These are phyloP conservation scores for Globisporangium takayamanum DNA, from an alignment of 352 stramenopile genomes.

Conservation along the genomic window DNA sequence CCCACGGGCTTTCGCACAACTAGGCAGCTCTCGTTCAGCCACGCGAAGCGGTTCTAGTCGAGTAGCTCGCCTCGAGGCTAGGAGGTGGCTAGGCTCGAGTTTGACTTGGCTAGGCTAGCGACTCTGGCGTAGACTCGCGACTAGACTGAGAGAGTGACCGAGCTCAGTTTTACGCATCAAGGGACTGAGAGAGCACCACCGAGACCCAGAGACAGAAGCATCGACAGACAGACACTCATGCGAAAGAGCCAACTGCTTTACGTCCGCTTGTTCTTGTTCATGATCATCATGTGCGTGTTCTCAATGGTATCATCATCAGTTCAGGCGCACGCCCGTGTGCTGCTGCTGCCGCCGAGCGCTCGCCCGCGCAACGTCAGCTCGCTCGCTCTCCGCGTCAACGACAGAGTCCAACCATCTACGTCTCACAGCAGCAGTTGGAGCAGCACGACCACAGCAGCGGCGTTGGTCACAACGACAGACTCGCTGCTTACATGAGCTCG, in stretches of 20 bases:
- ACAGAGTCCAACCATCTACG: neutral
- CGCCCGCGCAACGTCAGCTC: too few species aligned
- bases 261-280: neutral
- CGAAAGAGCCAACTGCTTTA: neutral
- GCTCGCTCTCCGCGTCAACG: too few species aligned
- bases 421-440: too few species aligned
- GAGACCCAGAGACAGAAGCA: neutral
- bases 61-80: neutral
- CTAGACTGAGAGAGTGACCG: too few species aligned
- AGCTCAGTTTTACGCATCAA: too few species aligned
- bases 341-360: too few species aligned
- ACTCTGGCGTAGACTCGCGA: neutral
- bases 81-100: neutral
- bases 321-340: neutral
- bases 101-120: neutral
- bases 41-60: constrained; percentile 51
- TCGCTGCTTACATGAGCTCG: constrained; percentile 67
- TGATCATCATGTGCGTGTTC: neutral
- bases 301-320: neutral
- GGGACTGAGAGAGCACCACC: too few species aligned
- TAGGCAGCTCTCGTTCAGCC: constrained; percentile 46
- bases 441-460: neutral
- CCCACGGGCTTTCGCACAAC: constrained; percentile 59
- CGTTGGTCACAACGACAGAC: too few species aligned
- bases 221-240: neutral